Base-by-base conservation (phyloP, 129 eudicot genomes). In the Flaveria sonorensis region DNA sequence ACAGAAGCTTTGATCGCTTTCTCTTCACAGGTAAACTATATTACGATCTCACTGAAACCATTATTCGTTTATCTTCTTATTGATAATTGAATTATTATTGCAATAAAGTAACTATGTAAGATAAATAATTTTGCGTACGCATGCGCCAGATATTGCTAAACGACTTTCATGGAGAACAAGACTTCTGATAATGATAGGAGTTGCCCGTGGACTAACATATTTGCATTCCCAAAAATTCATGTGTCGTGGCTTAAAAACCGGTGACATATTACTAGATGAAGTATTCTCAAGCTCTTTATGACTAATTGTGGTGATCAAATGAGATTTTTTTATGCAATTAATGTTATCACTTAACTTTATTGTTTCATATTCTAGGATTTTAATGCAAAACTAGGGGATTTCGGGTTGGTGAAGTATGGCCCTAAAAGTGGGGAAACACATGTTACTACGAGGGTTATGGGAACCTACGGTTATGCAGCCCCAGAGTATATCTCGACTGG, bases 301-400 rank as follows among this genome's bases (percentile, higher is more conserved):
- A 47, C 7, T 70, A 3, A 21, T 4, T 13, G 5, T 74, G 70
- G 15, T 57, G 43, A 62, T 78, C 23, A 57, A 63, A 40, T 11
- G 28, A 7, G 13, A n/a, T 21, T 60, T 42, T 59, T 60, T 24
- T 60, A 20, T 53, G 30, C 63, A 13, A 19, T 9, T 7, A 4
- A 5, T 9, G 36, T 10, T 39, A 6, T 15, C 12, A 28, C 15
- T 64, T 52, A 32, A 1, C 15, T 63, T 47, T 18, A 60, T 28
- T 30, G 12, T 39, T 14, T 45, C 56, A 70, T 62, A 28, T 71
- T 40, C 14, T 26, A 84, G 85, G 56, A 73, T 18, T 85, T 69
- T 45, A 77, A 77, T 66, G 85, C 85, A 62, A 85, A 85, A 74
- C 66, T 85, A 7, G 70, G 77, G 42, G 81, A 72, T 55, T 83